Evolutionary conservation across 2,329 filamentous ascomycete genomes (phyloP).

Genomic region (Xylaria sp.): DNA sequence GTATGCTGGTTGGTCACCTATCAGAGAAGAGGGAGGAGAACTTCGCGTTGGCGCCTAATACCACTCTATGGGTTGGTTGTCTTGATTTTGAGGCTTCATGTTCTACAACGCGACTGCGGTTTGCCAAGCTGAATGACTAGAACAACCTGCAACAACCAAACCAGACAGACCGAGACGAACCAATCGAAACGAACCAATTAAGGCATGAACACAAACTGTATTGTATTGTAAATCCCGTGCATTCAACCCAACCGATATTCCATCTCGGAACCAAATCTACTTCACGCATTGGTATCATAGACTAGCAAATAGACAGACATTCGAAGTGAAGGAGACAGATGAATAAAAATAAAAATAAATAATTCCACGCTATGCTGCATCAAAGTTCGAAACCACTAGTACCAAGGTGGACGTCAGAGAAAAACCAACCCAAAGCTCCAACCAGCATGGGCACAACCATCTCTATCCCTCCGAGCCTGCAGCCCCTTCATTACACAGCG

Average conservation of each 20-base stretch:
- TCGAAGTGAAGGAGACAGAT: background rate
- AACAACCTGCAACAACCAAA: background rate
- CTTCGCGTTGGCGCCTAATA: background rate
- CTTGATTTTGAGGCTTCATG: background rate
- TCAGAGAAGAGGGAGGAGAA: background rate
- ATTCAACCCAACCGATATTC: background rate
- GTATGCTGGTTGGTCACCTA: background rate
- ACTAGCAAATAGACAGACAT: background rate
- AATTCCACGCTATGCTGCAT: constrained; percentile 36
- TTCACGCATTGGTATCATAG: background rate
- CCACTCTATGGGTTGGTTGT: background rate
- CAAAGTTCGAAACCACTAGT: constrained; percentile 15
- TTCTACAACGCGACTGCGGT: background rate
- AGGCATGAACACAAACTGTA: background rate
- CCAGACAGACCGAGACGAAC: no score
- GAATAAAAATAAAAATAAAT: background rate
- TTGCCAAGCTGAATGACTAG: background rate
- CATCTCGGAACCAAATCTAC: background rate
- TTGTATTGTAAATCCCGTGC: background rate
- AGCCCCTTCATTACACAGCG: background rate
- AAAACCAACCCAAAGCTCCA: constrained; percentile 3
- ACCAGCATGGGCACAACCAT: constrained; percentile 15
- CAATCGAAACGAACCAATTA: no score
- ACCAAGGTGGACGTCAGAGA: constrained; percentile 31
- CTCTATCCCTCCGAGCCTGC: constrained; percentile 14